Conservation (phyloP, 495 filamentous ascomycete genomes). For the Penicillium roqueforti region DNA sequence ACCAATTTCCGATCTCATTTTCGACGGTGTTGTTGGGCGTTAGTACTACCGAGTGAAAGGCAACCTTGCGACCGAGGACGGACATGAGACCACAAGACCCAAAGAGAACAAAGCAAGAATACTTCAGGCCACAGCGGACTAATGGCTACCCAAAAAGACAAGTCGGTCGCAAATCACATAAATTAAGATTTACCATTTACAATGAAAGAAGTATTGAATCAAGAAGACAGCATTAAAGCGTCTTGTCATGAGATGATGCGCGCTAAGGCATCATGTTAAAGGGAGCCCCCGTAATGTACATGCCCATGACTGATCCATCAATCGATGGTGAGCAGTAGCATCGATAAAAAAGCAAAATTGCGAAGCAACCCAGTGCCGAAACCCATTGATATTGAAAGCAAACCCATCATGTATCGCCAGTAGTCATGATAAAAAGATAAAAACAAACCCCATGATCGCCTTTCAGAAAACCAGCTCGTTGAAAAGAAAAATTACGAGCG, state of each 20-base stretch:
- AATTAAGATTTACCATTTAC: background rate
- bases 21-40: no score
- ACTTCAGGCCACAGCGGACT: background rate
- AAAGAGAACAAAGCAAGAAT: background rate
- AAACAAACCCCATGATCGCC: conserved; percentile 48
- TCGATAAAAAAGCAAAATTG: conserved; percentile 35
- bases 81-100: background rate
- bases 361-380: conserved; percentile 40
- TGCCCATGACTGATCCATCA: conserved; percentile 42
- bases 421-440: conserved; percentile 43
- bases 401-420: conserved; percentile 50
- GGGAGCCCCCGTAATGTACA: conserved; percentile 41
- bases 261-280: conserved; percentile 32
- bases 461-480: conserved; percentile 32
- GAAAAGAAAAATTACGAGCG: conserved; percentile 56
- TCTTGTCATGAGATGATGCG: conserved; percentile 41
- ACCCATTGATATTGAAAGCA: conserved; percentile 46
- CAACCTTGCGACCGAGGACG: background rate
- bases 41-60: background rate
- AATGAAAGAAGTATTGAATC: conserved; percentile 8
- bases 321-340: conserved; percentile 32
- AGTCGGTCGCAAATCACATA: background rate
- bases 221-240: conserved; percentile 34
- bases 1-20: no score
- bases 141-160: background rate